Evolutionary conservation across 1,284 basidiomycete genomes (phyloP), one percentile per base, ranked within the genome.

Genomic region (Irpex lacteus): DNA sequence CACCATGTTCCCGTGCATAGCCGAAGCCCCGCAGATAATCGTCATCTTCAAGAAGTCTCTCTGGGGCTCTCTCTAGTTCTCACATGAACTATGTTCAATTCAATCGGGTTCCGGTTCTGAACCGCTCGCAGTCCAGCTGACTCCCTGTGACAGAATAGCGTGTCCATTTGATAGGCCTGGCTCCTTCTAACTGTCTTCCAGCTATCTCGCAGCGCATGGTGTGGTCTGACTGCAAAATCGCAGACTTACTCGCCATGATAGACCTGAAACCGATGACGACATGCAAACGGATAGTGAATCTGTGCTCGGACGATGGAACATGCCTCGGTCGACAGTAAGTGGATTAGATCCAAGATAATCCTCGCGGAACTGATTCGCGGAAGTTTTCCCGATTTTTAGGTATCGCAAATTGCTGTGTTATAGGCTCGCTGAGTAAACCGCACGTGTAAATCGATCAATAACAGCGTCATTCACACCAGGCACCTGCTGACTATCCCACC

Each of bases 361-460:
- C 47, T 63, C 65, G 65, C 65, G 65, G 65, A 66, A 62, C 62
- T 63, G 55, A 61, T 59, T 50, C 65, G 61, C 61, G 61, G 65
- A 63, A 56, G 21, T 52, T 50, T 37, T 63, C 34, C 21, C 8
- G 6, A 53, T 59, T 54, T 44, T 44, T 63, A 21, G 37, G 59
- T 21, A 37, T 40, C 34, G 58, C 37, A 44, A 21, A 44, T 44
- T 21, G 38, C 34, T 58, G 13, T 18, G 37, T 60, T 21, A 32
- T 32, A 40, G 13, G 37, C 11, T 44, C 54, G 65, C 61, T 66
- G 65, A 66, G 52, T 63, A 54, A 66, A 59, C n/a, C 38, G 62
- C 65, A 66, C 65, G 62, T 66, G 62, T 59, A 50, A 40, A 34
- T 55, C 55, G 59, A 62, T 62, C 63, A 26, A 37, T n/a, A 58